A percentile compares a stretch with the other conserved stretches of the same genome.
Evolutionary conservation across 306 rosid species (phyloP).

Genomic region (Ceratonia siliqua): DNA sequence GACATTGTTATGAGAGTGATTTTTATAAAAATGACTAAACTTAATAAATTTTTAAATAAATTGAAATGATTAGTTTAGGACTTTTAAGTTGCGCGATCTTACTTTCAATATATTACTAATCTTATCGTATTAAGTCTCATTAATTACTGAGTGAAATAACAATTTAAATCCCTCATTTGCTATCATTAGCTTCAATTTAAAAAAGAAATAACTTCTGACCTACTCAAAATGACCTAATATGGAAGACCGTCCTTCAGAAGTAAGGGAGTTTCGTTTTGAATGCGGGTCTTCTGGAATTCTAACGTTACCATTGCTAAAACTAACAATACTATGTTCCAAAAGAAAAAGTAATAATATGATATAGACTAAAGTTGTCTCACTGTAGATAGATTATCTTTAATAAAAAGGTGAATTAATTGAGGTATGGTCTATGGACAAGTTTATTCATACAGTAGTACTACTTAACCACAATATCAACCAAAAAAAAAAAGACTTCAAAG

Average conservation of each 20-base stretch:
- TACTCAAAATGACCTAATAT: not conserved
- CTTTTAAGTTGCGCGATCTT: too few species aligned
- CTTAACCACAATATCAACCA: too few species aligned
- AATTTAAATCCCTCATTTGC: not conserved
- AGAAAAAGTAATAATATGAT: not conserved
- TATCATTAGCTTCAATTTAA: not conserved
- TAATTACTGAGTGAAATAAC: not conserved
- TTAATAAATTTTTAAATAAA: too few species aligned
- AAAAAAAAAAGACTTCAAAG: too few species aligned
- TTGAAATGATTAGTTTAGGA: too few species aligned
- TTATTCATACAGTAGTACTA: too few species aligned
- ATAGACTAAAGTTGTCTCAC: not conserved
- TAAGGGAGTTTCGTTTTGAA: not conserved
- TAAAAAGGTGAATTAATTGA: too few species aligned
- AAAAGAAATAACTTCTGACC: not conserved
- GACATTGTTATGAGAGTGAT: too few species aligned
- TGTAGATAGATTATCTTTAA: too few species aligned
- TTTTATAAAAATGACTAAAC: too few species aligned
- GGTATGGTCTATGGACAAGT: too few species aligned
- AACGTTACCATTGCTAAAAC: not conserved
- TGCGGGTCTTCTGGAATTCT: conserved; percentile 19
- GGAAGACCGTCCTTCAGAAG: not conserved
- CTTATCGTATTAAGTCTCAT: not conserved
- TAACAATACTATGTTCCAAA: not conserved
- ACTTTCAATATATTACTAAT: too few species aligned